Base-by-base conservation (phyloP, 805 yeast species). In the Jamesozyma lodderae region DNA sequence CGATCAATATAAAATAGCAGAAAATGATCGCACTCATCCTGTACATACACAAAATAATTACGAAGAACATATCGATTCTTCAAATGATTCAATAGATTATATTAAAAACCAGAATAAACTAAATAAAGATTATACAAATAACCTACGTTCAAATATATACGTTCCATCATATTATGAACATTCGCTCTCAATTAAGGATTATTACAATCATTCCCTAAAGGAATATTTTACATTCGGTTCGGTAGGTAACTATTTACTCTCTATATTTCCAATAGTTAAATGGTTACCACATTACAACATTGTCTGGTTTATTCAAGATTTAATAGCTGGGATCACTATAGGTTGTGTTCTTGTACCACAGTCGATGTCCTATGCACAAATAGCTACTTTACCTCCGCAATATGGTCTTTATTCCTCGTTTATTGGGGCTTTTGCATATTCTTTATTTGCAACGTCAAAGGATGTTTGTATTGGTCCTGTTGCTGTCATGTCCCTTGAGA, bases 381-480 rank as follows among this genome's bases (percentile, higher is more conserved):
- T 88, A 44, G 96, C 96, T 5, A 78, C 82, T 4, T 70, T 88
- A 43, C 68, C 77, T 4, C 77, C 95, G 5, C 81, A 87, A 59
- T 88, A 79, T 51, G 96, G 96, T 35, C 72, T 88, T 33, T 88
- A 88, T 62, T 84, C 96, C 11, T 83, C 94, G 0, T 88, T 88
- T 53, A 79, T 88, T 33, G 96, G 96, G 55, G 94, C 87, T 10
- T 72, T 86, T 53, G 75, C 82, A 37, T 88, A 88, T 60, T 81
- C 94, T 35, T 73, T 88, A 52, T 88, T 88, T 63, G 96, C 96
- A 11, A 88, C 96, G 11, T 82, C 94, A 18, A 88, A 88, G 61
- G 96, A 88, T 68, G 95, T 88, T 27, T 81, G 94, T 43, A 87
- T 88, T 51, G 96, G 96, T 20, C 96, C 96, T 9, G 96, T 88